Conservation (phyloP, 2,329 filamentous ascomycete species). For the Stagonosporopsis chrysanthemi region DNA sequence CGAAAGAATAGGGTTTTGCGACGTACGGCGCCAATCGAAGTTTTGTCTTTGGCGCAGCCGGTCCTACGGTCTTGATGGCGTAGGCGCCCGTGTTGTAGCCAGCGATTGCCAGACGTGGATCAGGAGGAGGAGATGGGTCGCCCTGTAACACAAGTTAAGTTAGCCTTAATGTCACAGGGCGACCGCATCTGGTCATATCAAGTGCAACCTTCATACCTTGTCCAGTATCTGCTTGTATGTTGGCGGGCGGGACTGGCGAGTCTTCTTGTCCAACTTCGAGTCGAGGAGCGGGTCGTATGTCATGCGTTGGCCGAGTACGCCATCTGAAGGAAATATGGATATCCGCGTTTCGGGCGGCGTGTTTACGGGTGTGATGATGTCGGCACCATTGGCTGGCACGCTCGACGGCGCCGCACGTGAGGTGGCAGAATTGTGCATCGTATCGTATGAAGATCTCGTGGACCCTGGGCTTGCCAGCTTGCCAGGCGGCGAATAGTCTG, state of each 20-base stretch:
- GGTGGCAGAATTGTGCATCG: conserved; percentile 43
- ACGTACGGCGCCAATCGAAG: conserved; percentile 78
- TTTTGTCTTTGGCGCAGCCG: conserved; percentile 71
- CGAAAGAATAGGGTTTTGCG: conserved; percentile 81
- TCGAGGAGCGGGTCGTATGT: conserved; percentile 71
- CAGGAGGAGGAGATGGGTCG: conserved; percentile 79
- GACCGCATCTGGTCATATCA: conserved; percentile 45
- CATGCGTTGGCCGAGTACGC: conserved; percentile 65
- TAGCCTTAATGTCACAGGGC: conserved; percentile 52
- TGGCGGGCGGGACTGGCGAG: conserved; percentile 52
- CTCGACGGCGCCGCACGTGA: conserved; percentile 43
- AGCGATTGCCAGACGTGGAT: conserved; percentile 78
- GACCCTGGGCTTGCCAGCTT: conserved; percentile 64
- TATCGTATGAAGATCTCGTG: conserved; percentile 49
- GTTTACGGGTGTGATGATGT: conserved; percentile 55
- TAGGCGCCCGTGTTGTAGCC: conserved; percentile 64
- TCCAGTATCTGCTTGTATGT: conserved; percentile 61
- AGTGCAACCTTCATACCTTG: conserved; percentile 51
- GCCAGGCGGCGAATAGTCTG: conserved; percentile 68
- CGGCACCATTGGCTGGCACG: conserved; percentile 54
- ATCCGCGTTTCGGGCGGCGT: conserved; percentile 53
- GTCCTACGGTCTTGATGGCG: conserved; percentile 61
- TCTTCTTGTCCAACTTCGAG: conserved; percentile 62
- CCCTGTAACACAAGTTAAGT: conserved; percentile 64
- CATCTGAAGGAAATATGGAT: conserved; percentile 60